A percentile compares a stretch with the other conserved stretches of the same genome.
Evolutionary conservation across 2,329 filamentous ascomycete genomes (phyloP).

Genomic region (Plenodomus tracheiphilus): DNA sequence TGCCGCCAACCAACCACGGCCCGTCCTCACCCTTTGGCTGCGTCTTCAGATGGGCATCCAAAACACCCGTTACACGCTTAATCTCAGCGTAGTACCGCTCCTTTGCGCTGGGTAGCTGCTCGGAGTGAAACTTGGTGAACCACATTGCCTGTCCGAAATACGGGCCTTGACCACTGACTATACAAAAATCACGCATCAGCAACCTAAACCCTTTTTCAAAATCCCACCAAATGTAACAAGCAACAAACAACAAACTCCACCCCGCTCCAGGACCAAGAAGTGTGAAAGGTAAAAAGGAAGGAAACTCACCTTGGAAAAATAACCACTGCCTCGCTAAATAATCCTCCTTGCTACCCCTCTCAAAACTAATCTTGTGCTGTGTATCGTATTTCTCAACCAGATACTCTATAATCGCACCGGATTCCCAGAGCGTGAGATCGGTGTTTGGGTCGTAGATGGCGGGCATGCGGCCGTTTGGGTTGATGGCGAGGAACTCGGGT

Average conservation of each 20-base stretch:
- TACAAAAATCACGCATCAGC: no score
- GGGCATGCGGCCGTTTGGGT: slow-evolving; percentile 49
- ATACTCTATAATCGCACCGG: slow-evolving; percentile 51
- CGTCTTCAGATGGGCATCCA: slow-evolving; percentile 48
- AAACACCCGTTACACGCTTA: slow-evolving; percentile 50
- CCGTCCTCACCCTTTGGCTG: slow-evolving; percentile 24
- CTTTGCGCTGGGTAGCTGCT: slow-evolving; percentile 51
- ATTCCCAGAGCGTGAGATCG: slow-evolving; percentile 49
- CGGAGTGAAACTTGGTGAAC: slow-evolving; percentile 44
- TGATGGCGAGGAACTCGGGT: slow-evolving; percentile 44
- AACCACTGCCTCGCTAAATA: slow-evolving; percentile 51
- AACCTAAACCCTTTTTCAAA: no score
- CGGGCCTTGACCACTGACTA: slow-evolving; percentile 50
- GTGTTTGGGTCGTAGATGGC: slow-evolving; percentile 53
- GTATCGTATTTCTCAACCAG: slow-evolving; percentile 52
- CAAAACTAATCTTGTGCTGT: slow-evolving; percentile 44
- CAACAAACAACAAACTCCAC: neutral
- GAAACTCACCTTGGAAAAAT: slow-evolving; percentile 44
- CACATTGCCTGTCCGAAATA: slow-evolving; percentile 48
- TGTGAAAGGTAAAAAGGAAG: neutral
- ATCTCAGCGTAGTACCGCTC: slow-evolving; percentile 54
- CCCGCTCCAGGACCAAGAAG: neutral
- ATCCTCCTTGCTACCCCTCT: slow-evolving; percentile 36
- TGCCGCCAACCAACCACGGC: slow-evolving; percentile 36
- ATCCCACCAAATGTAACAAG: neutral